Conservation (phyloP, 2,329 filamentous ascomycete species). For the Pyrenochaeta sp. region DNA sequence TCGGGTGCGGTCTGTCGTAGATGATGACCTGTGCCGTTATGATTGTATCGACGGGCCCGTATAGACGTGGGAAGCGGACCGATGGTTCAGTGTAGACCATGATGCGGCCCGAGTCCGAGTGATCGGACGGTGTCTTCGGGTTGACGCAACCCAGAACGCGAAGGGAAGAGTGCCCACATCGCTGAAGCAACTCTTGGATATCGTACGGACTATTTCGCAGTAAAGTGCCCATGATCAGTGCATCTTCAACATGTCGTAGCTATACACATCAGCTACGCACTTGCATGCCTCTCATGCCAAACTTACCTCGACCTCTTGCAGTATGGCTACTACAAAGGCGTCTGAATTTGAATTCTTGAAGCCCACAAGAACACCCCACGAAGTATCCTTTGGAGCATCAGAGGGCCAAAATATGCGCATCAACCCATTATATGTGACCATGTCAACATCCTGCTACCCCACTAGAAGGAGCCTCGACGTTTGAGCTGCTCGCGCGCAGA, state of each 20-base stretch:
- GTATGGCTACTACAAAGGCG: constrained; percentile 85
- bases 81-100: constrained; percentile 64
- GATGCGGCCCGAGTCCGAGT: constrained; percentile 74
- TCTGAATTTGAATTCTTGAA: constrained; percentile 95
- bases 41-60: constrained; percentile 69
- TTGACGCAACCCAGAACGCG: constrained; percentile 89
- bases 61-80: constrained; percentile 72
- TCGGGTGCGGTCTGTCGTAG: constrained; percentile 85
- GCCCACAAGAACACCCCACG: constrained; percentile 87
- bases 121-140: constrained; percentile 56
- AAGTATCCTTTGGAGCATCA: constrained; percentile 76
- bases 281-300: background rate
- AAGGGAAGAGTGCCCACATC: constrained; percentile 84
- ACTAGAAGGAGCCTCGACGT: constrained; percentile 91
- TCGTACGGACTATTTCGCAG: constrained; percentile 84
- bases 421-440: constrained; percentile 78
- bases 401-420: constrained; percentile 99
- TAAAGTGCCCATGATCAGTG: constrained; percentile 82
- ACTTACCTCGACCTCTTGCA: constrained; percentile 87
- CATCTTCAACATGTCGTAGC: constrained; percentile 75
- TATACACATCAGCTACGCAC: constrained; percentile 15
- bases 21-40: constrained; percentile 86
- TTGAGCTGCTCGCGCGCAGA: constrained; percentile 95
- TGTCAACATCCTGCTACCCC: constrained; percentile 64
- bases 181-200: constrained; percentile 78